Percentiles rank a stretch among this genome's conserved stretches.
Conservation (phyloP, 345 rosid genomes). For the Dimocarpus longan region DNA sequence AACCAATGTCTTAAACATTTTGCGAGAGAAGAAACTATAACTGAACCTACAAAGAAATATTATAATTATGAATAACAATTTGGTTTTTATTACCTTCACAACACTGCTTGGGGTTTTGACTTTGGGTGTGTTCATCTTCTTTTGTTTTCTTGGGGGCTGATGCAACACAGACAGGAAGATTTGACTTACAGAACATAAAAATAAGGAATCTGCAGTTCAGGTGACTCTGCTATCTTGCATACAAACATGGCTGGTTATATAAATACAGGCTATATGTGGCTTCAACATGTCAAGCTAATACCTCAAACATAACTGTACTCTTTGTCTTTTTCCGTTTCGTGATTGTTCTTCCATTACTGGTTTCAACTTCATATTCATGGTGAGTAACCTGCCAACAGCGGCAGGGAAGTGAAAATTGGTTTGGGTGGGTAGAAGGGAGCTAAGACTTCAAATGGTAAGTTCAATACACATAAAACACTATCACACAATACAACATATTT, state of each 20-base stretch:
- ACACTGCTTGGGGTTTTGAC: conserved; percentile 46
- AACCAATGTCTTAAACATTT: neutral
- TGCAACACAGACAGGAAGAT: conserved; percentile 19
- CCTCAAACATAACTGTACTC: conserved; percentile 80
- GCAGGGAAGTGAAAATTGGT: conserved; percentile 8
- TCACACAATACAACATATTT: neutral
- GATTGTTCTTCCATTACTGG: conserved; percentile 57
- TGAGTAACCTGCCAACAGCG: conserved; percentile 58
- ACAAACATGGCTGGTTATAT: neutral
- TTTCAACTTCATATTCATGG: conserved; percentile 78
- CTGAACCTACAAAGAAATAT: neutral
- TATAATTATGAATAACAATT: neutral
- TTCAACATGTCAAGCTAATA: conserved; percentile 24
- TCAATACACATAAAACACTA: conserved; percentile 7
- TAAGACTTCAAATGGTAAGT: neutral
- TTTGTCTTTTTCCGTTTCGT: conserved; percentile 71
- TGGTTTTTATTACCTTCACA: conserved; percentile 49
- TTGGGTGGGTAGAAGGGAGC: neutral
- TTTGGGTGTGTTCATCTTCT: conserved; percentile 56
- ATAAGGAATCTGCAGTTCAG: neutral
- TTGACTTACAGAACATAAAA: conserved; percentile 16
- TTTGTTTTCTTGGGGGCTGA: conserved; percentile 67
- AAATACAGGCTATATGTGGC: neutral
- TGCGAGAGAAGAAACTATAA: neutral
- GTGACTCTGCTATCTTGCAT: neutral